Evolutionary conservation across 2,329 filamentous ascomycete genomes (phyloP).

Genomic region (Fusarium sp.): DNA sequence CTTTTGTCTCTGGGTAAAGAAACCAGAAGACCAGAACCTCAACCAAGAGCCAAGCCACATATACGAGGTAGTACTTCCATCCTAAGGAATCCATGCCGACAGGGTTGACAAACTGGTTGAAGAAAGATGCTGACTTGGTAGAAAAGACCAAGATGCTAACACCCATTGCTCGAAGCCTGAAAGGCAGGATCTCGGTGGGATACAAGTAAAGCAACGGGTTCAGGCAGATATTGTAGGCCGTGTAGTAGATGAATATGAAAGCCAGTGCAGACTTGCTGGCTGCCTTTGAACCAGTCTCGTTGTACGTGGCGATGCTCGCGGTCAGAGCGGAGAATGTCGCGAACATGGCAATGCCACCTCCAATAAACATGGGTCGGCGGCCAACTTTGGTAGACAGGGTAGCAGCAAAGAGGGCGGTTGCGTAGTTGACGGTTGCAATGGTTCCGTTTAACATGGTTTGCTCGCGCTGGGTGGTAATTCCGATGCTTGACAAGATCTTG

Average conservation of each 20-base stretch:
- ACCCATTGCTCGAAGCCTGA: conserved; percentile 31
- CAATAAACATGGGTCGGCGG: conserved; percentile 27
- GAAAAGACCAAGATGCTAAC: conserved; percentile 29
- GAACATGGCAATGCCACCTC: conserved; percentile 32
- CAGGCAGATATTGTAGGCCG: conserved; percentile 29
- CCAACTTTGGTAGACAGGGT: conserved; percentile 27
- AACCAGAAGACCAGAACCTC: conserved; percentile 52
- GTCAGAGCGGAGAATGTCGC: conserved; percentile 29
- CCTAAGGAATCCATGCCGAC: conserved; percentile 47
- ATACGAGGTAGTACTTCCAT: conserved; percentile 44
- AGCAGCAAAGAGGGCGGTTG: conserved; percentile 17
- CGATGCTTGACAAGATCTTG: conserved; percentile 46
- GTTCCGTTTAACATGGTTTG: conserved; percentile 28
- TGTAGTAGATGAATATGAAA: conserved; percentile 40
- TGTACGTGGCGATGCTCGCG: conserved; percentile 28
- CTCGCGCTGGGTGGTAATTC: conserved; percentile 28
- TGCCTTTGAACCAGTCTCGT: conserved; percentile 26
- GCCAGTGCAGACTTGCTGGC: conserved; percentile 30
- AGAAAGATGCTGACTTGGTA: conserved; percentile 30
- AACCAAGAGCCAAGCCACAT: conserved; percentile 42
- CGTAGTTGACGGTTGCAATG: conserved; percentile 32
- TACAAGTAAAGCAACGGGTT: conserved; percentile 32
- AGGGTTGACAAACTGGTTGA: conserved; percentile 39
- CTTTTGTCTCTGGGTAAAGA: conserved; percentile 60
- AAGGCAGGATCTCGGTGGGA: conserved; percentile 32